phyloP scores from a whole-genome alignment of 768 basidiomycete species.

The Podaxis rugospora region DNA sequence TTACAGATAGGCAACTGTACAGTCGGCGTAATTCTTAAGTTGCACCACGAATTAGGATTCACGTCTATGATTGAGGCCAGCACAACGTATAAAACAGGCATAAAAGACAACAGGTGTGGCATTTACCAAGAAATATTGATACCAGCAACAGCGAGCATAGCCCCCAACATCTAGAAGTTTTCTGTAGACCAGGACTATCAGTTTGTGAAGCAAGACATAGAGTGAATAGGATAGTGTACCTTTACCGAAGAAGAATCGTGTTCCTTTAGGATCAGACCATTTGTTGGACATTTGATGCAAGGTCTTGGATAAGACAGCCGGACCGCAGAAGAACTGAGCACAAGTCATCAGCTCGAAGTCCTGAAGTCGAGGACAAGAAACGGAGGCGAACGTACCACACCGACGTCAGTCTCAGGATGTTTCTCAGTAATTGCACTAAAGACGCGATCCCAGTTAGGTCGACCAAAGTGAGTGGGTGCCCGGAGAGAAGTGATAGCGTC shows the following conservation, averaged over 20 bases:
- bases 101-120: background rate
- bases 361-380: background rate
- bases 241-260: slow-evolving; percentile 89
- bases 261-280: slow-evolving; percentile 73
- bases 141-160: background rate
- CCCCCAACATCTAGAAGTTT: slow-evolving; percentile 25
- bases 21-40: background rate
- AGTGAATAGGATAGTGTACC: slow-evolving; percentile 37
- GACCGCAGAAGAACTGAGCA: slow-evolving; percentile 81
- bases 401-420: slow-evolving; percentile 86
- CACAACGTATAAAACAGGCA: slow-evolving; percentile 4
- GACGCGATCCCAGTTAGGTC: slow-evolving; percentile 82
- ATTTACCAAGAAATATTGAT: background rate
- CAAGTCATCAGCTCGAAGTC: background rate
- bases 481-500: slow-evolving; percentile 88
- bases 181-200: slow-evolving; percentile 18
- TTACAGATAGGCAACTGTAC: background rate
- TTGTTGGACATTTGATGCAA: slow-evolving; percentile 83
- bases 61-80: slow-evolving; percentile 4
- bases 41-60: background rate
- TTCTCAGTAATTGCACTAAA: slow-evolving; percentile 72
- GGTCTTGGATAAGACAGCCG: slow-evolving; percentile 60
- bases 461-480: slow-evolving; percentile 89
- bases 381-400: slow-evolving; percentile 55
- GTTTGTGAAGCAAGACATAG: background rate